These are phyloP conservation scores for Phoenix roebelenii DNA, from an alignment of 176 grass and related monocot species.

Conservation along the genomic window DNA sequence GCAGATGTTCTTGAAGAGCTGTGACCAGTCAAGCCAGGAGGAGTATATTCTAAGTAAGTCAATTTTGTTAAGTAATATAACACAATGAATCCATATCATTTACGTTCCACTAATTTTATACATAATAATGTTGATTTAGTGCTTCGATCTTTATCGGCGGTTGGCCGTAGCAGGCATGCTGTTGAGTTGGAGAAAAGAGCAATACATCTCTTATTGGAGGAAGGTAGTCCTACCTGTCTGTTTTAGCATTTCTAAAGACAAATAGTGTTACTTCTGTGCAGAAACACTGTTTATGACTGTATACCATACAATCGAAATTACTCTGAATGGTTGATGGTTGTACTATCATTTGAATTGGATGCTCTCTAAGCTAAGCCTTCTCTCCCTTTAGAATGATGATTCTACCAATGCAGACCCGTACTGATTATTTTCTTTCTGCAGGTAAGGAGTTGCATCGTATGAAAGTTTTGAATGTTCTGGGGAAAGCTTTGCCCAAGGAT, in stretches of 20 bases:
- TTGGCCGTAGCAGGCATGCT: conserved; percentile 70
- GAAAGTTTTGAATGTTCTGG: conserved; percentile 63
- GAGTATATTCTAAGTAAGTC: conserved; percentile 78
- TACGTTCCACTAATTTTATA: no score
- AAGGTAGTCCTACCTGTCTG: conserved; percentile 48
- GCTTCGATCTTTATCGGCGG: conserved; percentile 64
- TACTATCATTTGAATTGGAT: background rate
- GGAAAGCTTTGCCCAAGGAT: conserved; percentile 47
- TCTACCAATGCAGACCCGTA: background rate
- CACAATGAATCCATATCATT: no score
- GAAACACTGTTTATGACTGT: background rate
- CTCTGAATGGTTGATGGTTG: background rate
- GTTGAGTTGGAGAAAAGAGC: conserved; percentile 83
- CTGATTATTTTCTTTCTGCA: conserved; percentile 16
- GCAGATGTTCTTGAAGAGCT: conserved; percentile 63
- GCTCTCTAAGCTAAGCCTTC: background rate
- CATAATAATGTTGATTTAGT: conserved; percentile 20
- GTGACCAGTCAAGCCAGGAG: conserved; percentile 72
- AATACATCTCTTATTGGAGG: conserved; percentile 79
- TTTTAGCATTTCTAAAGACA: conserved; percentile 6
- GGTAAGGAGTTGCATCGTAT: conserved; percentile 68
- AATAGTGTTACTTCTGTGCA: background rate
- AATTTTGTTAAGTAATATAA: conserved; percentile 1
- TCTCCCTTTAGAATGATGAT: no score
- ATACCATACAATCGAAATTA: background rate